Evolutionary conservation across 2,329 filamentous ascomycete genomes (phyloP).

Genomic region (Penicillium aurantiogriseum): DNA sequence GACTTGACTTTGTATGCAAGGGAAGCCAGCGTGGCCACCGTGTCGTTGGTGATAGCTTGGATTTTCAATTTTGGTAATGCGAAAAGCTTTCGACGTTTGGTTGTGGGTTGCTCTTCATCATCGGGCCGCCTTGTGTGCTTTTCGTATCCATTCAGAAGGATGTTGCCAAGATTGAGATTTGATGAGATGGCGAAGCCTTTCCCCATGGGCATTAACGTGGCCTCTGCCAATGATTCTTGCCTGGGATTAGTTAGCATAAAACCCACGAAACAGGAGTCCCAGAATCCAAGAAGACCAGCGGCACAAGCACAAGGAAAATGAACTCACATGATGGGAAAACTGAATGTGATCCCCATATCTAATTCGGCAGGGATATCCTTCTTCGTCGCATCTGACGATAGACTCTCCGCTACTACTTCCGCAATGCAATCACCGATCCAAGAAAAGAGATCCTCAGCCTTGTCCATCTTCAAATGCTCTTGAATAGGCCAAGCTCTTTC

Average conservation of each 20-base stretch:
- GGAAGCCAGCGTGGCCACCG: constrained; percentile 75
- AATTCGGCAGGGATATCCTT: constrained; percentile 45
- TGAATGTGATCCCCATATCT: constrained; percentile 51
- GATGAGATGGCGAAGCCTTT: constrained; percentile 59
- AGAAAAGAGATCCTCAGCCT: constrained; percentile 71
- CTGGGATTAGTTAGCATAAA: constrained; percentile 29
- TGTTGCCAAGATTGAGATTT: constrained; percentile 54
- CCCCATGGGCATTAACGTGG: constrained; percentile 57
- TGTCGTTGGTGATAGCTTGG: constrained; percentile 76
- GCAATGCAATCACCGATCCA: constrained; percentile 80
- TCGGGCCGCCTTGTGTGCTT: constrained; percentile 48
- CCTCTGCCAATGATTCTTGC: constrained; percentile 55
- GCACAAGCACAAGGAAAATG: neutral
- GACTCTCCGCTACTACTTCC: constrained; percentile 61
- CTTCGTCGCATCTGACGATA: constrained; percentile 41
- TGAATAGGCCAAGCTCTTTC: constrained; percentile 55
- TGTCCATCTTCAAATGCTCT: constrained; percentile 60
- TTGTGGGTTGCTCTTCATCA: constrained; percentile 42
- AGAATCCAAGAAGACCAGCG: neutral
- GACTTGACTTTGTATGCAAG: constrained; percentile 70
- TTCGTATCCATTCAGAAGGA: constrained; percentile 54
- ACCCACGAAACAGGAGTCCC: neutral
- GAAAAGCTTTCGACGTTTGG: constrained; percentile 47
- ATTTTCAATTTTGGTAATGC: constrained; percentile 66
- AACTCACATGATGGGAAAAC: constrained; percentile 51